Conservation (phyloP, 495 filamentous ascomycete genomes). For the Cercophora scortea region DNA sequence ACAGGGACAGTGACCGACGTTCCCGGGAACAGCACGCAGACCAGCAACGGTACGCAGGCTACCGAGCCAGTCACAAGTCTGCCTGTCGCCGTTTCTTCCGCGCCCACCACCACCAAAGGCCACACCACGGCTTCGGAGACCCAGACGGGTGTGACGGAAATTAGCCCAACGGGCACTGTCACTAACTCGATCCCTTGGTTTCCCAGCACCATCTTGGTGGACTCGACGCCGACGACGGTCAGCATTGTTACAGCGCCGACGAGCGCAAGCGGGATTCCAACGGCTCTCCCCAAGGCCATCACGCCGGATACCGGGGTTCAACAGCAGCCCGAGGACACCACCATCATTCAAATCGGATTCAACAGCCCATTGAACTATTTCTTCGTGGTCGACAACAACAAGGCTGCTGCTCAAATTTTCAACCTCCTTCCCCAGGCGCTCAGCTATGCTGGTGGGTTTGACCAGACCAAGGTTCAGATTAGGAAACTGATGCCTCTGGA, state of each 20-base stretch:
- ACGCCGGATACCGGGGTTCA: slow-evolving; percentile 38
- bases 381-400: slow-evolving; percentile 62
- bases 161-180: slow-evolving; percentile 24
- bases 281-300: slow-evolving; percentile 65
- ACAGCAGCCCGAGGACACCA: slow-evolving; percentile 49
- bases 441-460: slow-evolving; percentile 52
- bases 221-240: slow-evolving; percentile 25
- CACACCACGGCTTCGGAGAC: too few species aligned
- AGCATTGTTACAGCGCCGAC: slow-evolving; percentile 17
- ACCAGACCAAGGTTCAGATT: slow-evolving; percentile 49
- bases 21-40: not conserved
- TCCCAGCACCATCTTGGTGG: slow-evolving; percentile 37
- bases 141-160: slow-evolving; percentile 17
- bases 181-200: slow-evolving; percentile 35
- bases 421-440: slow-evolving; percentile 68
- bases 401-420: slow-evolving; percentile 84
- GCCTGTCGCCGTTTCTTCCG: not conserved
- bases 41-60: not conserved
- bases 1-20: too few species aligned
- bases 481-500: slow-evolving; percentile 71
- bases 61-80: not conserved
- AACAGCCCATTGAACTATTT: slow-evolving; percentile 67
- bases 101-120: not conserved
- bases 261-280: slow-evolving; percentile 45
- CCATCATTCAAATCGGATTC: slow-evolving; percentile 79